Conservation (phyloP, 2,329 filamentous ascomycete genomes). For the Penicillium oxalicum region DNA sequence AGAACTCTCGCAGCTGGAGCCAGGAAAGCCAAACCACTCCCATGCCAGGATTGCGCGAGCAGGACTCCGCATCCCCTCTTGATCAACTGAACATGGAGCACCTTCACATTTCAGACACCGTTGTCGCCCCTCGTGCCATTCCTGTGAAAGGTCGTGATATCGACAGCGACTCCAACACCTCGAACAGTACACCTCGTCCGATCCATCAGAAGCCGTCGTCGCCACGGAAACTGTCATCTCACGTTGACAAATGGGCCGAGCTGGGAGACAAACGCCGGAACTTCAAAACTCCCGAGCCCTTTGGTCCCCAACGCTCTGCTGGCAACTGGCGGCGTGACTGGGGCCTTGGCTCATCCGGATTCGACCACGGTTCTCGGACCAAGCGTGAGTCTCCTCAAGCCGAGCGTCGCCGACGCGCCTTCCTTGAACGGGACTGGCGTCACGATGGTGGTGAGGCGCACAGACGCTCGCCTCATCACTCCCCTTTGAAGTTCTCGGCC, state of each 20-base stretch:
- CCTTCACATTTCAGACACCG: conserved; percentile 31
- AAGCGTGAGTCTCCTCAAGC: conserved; percentile 28
- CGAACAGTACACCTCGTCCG: conserved; percentile 30
- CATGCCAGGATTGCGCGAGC: conserved; percentile 49
- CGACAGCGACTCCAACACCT: conserved; percentile 53
- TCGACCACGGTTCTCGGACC: conserved; percentile 31
- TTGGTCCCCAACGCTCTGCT: conserved; percentile 44
- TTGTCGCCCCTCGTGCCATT: conserved; percentile 13
- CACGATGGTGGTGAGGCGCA: conserved; percentile 28
- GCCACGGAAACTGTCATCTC: conserved; percentile 37
- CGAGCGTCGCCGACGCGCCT: conserved; percentile 34
- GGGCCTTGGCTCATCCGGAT: conserved; percentile 33
- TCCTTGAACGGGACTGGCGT: conserved; percentile 46
- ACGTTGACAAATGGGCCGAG: conserved; percentile 79
- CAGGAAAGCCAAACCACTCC: conserved; percentile 60
- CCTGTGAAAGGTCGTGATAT: conserved; percentile 49
- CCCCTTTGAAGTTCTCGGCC: conserved; percentile 29
- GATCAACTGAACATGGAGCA: conserved; percentile 21
- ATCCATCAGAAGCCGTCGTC: conserved; percentile 62
- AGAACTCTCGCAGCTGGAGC: conserved; percentile 73
- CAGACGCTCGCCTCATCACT: conserved; percentile 28
- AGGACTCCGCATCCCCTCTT: conserved; percentile 50
- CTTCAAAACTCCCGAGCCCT: conserved; percentile 49
- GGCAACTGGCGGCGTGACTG: conserved; percentile 41
- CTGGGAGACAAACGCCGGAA: conserved; percentile 72